These are phyloP conservation scores for Choiromyces venosus DNA, from an alignment of 495 filamentous ascomycete species.

Conservation along the genomic window DNA sequence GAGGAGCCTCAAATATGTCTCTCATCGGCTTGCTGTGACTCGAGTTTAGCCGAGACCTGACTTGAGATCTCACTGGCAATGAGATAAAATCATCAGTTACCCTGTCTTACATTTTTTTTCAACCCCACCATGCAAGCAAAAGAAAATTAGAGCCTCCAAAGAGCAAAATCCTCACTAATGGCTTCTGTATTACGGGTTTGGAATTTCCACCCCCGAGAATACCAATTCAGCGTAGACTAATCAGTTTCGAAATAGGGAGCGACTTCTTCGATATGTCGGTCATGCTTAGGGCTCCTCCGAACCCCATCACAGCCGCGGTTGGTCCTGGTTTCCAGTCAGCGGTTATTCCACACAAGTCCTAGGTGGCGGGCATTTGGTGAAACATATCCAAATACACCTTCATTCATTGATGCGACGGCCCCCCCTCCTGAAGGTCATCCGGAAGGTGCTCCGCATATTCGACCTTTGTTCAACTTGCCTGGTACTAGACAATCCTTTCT, in stretches of 20 bases:
- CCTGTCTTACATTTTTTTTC: neutral
- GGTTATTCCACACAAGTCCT: conserved; percentile 10
- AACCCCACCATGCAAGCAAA: neutral
- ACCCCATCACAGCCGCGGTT: neutral
- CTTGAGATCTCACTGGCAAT: neutral
- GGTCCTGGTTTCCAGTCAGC: neutral
- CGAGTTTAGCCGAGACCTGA: neutral
- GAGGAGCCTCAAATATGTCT: neutral
- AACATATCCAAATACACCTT: neutral
- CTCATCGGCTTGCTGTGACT: neutral
- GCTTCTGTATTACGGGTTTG: neutral
- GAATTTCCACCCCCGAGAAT: neutral
- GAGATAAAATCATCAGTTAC: neutral
- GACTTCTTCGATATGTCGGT: conserved; percentile 16
- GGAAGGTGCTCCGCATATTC: neutral
- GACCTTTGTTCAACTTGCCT: neutral
- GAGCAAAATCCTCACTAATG: neutral
- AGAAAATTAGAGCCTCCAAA: neutral
- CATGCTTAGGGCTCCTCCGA: conserved; percentile 19
- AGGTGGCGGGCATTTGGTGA: neutral
- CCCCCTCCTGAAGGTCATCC: neutral
- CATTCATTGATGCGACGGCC: neutral
- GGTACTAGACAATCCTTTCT: neutral
- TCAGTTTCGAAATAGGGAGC: neutral
- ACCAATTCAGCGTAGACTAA: neutral